Evolutionary conservation across 2,329 filamentous ascomycete genomes (phyloP), one percentile per base, ranked within the genome.

Genomic region (Aspergillus sp.): DNA sequence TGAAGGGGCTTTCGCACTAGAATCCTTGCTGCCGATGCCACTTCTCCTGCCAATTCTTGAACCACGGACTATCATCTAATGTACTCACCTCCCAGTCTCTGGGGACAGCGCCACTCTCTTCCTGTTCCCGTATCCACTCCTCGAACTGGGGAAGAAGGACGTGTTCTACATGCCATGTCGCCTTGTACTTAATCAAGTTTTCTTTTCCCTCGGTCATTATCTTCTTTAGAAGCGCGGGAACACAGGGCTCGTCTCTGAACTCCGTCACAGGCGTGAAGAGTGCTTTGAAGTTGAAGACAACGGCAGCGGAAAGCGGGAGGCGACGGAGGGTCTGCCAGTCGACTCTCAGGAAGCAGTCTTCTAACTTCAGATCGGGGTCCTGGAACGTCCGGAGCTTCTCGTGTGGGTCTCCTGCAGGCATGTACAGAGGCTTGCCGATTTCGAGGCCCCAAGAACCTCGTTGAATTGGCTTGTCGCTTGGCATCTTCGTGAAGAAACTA

Each of bases 201-300:
- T 83, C 83, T 76, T 92, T 92, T 1, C 89, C 91, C 31, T 91
- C 87, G 22, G 81, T 84, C n/a, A 94, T 69, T 0, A 95, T 79
- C 76, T 89, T 91, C 2, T 87, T 75, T 2, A 92, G 57, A 5
- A 96, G 73, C 0, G 84, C 85, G 0, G 92, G 92, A 0, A 96
- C 79, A 51, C 87, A 90, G 0, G 90, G 85, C 74, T 96, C 92
- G 60, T 90, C 82, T 2, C 85, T 80, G 60, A 96, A 87, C 65
- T 90, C 87, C 0, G 82, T 73, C 0, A 96, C 74, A 0, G 90
- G 90, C 0, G 91, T 95, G 76, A 96, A 96, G 0, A 95, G 76
- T 0, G 90, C 91, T 72, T 94, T 96, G 84, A 94, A 96, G 75
- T 95, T 96, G 80, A 96, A 96, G 0, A 92, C 85, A 1, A 96